Base-by-base conservation (phyloP, 176 grass and related monocot species). In the Hordeum marinum region DNA sequence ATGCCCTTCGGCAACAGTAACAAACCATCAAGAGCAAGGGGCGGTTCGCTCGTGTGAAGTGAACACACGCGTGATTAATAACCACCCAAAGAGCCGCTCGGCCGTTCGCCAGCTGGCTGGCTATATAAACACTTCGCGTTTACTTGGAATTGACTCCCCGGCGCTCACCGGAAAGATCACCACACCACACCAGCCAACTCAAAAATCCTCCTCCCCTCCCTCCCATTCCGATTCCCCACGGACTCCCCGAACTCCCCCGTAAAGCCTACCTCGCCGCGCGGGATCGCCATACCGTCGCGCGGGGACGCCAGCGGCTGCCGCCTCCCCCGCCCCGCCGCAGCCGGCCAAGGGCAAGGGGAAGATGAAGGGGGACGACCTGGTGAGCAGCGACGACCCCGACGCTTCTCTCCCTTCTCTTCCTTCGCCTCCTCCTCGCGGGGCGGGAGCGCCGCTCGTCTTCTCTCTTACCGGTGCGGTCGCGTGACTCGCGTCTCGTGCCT, bases 311-410 rank as follows among this genome's bases (percentile, higher is more conserved):
- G 55, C 45, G 73, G 73, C 72, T 3, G 29, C 42, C 29, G 37
- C 62, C 89, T 23, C 57, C 76, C 29, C 67, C 74, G 8, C 84
- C 40, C 52, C 77, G 40, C 78, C 3, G 80, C 80, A 59, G 67
- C 66, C 21, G 68, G 20, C 59, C 37, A 89, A 77, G 81, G 57
- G 52, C 75, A 79, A 78, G 77, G 59, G 66, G 43, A 91, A 91
- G 75, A 87, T 80, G 75, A 90, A 91, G 75, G 89, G 87, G 11
- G 85, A 85, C 65, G 85, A 91, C 76, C 75, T 91, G 80, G 89
- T 91, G 71, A 80, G 89, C 69, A 13, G n/a, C 65, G 15, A 25
- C 58, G 54, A 57, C 58, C 68, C n/a, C 14, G 3, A 42, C 74
- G 23, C 74, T 17, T 9, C 1, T 1, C 24, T 57, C 52, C 10